Conservation (phyloP, 2,329 filamentous ascomycete genomes). For the Pseudocercospora vitis region DNA sequence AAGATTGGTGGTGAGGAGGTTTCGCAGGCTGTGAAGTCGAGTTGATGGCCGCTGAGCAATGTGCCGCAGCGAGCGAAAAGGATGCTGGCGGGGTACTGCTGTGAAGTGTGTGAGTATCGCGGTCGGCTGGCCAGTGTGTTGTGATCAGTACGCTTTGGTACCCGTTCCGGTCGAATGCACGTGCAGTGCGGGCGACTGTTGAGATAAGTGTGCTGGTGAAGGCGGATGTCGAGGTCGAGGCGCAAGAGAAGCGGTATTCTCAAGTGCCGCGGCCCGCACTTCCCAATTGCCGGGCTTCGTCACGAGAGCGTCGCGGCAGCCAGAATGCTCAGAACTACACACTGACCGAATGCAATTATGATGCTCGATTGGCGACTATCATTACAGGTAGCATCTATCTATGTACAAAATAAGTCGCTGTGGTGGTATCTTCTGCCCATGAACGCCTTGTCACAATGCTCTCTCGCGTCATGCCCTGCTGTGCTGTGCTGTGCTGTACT, state of each 20-base stretch:
- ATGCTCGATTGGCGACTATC: conserved; percentile 4
- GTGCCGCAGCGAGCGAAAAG: conserved; percentile 1
- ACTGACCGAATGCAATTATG: too few relatives aligned
- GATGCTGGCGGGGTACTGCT: conserved; percentile 8
- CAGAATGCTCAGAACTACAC: too few relatives aligned
- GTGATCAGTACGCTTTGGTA: neutral
- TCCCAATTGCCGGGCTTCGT: neutral
- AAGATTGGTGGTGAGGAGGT: neutral
- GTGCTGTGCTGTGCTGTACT: conserved; percentile 13
- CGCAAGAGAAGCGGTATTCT: neutral
- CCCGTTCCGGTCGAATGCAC: neutral
- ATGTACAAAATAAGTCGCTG: conserved; percentile 16
- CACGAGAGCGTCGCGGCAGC: too few relatives aligned
- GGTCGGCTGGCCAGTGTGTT: neutral
- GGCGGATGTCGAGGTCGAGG: neutral
- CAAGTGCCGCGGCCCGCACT: neutral
- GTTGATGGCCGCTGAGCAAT: neutral
- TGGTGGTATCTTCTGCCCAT: conserved; percentile 21
- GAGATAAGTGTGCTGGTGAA: neutral
- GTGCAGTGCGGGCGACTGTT: neutral
- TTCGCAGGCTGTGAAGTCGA: conserved; percentile 6
- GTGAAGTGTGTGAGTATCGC: conserved; percentile 13
- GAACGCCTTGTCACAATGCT: conserved; percentile 14
- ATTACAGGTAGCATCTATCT: conserved; percentile 13
- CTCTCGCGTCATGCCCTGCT: too few relatives aligned